Base-by-base conservation (phyloP, 345 rosid genomes). In the Kandelia obovata region DNA sequence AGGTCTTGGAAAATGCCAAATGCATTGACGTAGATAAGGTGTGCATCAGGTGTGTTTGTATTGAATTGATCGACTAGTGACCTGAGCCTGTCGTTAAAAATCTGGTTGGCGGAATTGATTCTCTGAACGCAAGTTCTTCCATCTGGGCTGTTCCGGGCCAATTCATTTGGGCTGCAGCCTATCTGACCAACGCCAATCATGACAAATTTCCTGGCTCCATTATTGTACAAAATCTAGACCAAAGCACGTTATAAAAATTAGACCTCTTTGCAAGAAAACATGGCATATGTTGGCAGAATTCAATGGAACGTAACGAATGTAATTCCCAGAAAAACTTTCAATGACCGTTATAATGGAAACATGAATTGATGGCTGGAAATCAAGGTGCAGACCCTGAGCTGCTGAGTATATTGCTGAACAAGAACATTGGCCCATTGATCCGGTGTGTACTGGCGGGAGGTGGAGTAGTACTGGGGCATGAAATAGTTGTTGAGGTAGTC, bases 401-500 rank as follows among this genome's bases (percentile, higher is more conserved):
- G 97, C 4, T 73, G 56, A 8, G 78, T 70, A 64, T 94, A 94
- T 15, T 80, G 81, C 39, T 53, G 75, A 73, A 87, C 82, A 53
- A 94, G 97, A 64, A 71, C 76, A 46, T 81, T 76, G 7, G 98
- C 89, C 30, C 71, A 94, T 49, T 83, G 83, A 6, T 85, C 86
- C 0, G 95, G 86, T 2, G 80, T 83, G 73, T 62, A 94, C 61
- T 74, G 90, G 47, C 77, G 75, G 69, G 87, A 28, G 23, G 83
- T 71, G 23, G 88, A 34, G 83, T 94, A 94, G 62, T 55, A 66
- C 4, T 57, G 70, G 11, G 98, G 97, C 95, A 87, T 87, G 87
- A 91, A 94, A 68, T 94, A 94, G 74, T 94, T 94, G 68, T 94
- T 94, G 23, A 94, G 92, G 75, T 94, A 94, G 65, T 94, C 98